Evolutionary conservation across 192 early-diverging fungal species (phyloP), one percentile per base, ranked within the genome.

Genomic region (Lobulomyces angularis): DNA sequence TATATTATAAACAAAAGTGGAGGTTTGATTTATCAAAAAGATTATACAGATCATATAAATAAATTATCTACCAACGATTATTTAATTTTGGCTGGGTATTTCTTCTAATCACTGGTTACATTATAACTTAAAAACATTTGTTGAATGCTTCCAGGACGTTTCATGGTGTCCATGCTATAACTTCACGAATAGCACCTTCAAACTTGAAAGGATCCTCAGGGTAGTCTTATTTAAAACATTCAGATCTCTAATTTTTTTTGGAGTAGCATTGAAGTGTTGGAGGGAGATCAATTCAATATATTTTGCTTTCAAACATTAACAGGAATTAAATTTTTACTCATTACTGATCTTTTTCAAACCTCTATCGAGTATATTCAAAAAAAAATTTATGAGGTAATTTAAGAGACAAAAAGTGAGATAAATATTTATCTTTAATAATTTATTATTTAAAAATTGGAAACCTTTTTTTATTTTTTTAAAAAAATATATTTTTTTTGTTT

Each of bases 301-400:
- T 79, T 83, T 51, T 98, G 94, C 61, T 84, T 72, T 49, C 91
- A 98, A 55, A 90, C 91, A 5, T 67, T 81, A 9, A 98, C 94
- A 88, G 88, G 94, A 19, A 85, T 82, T 39, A 98, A 98, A 56
- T 89, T 98, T 57, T 62, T 98, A n/a, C 64, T 95, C 3, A 69
- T 88, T 20, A 83, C 90, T 0, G 88, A 88, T 47, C 80, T 84
- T 3, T 48, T 65, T 16, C 88, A 90, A 35, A 46, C 65, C 16
- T 80, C 74, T 53, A 70, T 75, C 31, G 73, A 93, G 45, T 55
- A 47, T 1, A 45, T 65, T 2, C 63, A 83, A 63, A 62, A 69
- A 31, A 64, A 65, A 19, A 65, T 88, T 18, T 94, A 95, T 38
- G 81, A 81, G n/a, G n/a, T n/a, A n/a, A 30, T n/a, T n/a, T n/a